phyloP scores from a whole-genome alignment of 352 stramenopile genomes.

The Phytophthora cactorum region DNA sequence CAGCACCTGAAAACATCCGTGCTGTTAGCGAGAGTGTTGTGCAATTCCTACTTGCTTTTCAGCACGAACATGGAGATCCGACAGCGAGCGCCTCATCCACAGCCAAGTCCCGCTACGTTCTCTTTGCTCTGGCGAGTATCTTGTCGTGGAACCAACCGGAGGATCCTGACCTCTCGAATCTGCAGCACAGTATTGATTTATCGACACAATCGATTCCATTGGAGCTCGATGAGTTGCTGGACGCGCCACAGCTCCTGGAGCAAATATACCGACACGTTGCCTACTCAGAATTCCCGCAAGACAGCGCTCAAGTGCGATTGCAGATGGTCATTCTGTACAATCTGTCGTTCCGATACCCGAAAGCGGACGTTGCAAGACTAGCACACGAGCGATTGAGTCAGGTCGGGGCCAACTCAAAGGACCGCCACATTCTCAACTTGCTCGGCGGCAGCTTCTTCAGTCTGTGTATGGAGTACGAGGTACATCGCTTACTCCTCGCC shows the following conservation, averaged over 20 bases:
- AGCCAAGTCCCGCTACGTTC: constrained; percentile 61
- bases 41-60: constrained; percentile 59
- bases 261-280: constrained; percentile 58
- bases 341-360: constrained; percentile 72
- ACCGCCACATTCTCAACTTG: constrained; percentile 39
- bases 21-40: constrained; percentile 54
- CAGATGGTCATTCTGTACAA: constrained; percentile 81
- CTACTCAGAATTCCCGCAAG: constrained; percentile 37
- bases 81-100: not conserved
- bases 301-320: constrained; percentile 58
- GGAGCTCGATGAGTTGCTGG: constrained; percentile 54
- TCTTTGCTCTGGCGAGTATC: constrained; percentile 66
- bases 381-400: constrained; percentile 43
- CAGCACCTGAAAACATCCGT: constrained; percentile 50
- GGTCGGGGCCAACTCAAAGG: constrained; percentile 33
- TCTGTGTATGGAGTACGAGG: constrained; percentile 66
- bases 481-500: constrained; percentile 51
- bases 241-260: constrained; percentile 51
- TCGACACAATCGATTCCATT: constrained; percentile 8
- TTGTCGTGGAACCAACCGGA: constrained; percentile 65
- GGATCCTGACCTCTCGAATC: constrained; percentile 8
- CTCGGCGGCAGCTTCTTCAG: constrained; percentile 67
- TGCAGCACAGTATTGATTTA: not conserved
- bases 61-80: constrained; percentile 20
- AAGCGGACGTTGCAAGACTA: constrained; percentile 51